Percentiles rank a stretch among this genome's conserved stretches.
These are phyloP conservation scores for Fusarium temperatum DNA, from an alignment of 2,329 filamentous ascomycete species.

Conservation along the genomic window DNA sequence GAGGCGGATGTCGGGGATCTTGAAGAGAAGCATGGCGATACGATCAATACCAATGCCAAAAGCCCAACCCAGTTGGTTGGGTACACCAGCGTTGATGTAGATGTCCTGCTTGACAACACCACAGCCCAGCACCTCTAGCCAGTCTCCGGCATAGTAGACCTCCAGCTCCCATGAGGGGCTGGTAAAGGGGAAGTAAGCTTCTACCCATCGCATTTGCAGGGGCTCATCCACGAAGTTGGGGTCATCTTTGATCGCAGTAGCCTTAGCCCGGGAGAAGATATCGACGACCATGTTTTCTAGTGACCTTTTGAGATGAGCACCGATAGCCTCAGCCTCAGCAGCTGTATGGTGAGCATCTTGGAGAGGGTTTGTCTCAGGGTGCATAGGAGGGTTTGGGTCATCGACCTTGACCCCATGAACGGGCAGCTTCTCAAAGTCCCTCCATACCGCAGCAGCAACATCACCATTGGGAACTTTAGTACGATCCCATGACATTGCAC, in stretches of 20 bases:
- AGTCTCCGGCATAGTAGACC: slow-evolving; percentile 92
- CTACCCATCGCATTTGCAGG: slow-evolving; percentile 89
- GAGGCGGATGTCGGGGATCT: slow-evolving; percentile 93
- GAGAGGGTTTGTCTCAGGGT: slow-evolving; percentile 83
- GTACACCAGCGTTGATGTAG: slow-evolving; percentile 78
- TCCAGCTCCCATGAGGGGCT: slow-evolving; percentile 96
- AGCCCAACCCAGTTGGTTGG: slow-evolving; percentile 86
- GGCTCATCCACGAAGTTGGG: slow-evolving; percentile 70
- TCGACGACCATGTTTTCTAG: slow-evolving; percentile 90
- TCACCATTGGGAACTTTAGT: slow-evolving; percentile 64
- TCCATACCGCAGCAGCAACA: slow-evolving; percentile 71
- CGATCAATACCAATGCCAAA: slow-evolving; percentile 95
- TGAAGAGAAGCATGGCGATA: slow-evolving; percentile 97
- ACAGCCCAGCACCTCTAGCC: slow-evolving; percentile 95
- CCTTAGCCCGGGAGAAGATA: slow-evolving; percentile 82
- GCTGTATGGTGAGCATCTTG: slow-evolving; percentile 75
- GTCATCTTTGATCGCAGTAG: slow-evolving; percentile 65
- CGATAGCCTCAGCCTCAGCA: slow-evolving; percentile 84
- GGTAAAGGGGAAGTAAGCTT: slow-evolving; percentile 98
- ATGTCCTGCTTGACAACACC: slow-evolving; percentile 88
- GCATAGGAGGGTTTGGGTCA: slow-evolving; percentile 81
- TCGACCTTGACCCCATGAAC: slow-evolving; percentile 80
- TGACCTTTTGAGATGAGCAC: slow-evolving; percentile 85
- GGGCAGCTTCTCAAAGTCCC: slow-evolving; percentile 76
- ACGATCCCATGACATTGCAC: slow-evolving; percentile 88